Conservation (phyloP, 495 filamentous ascomycete species). For the Penicillium antarcticum region DNA sequence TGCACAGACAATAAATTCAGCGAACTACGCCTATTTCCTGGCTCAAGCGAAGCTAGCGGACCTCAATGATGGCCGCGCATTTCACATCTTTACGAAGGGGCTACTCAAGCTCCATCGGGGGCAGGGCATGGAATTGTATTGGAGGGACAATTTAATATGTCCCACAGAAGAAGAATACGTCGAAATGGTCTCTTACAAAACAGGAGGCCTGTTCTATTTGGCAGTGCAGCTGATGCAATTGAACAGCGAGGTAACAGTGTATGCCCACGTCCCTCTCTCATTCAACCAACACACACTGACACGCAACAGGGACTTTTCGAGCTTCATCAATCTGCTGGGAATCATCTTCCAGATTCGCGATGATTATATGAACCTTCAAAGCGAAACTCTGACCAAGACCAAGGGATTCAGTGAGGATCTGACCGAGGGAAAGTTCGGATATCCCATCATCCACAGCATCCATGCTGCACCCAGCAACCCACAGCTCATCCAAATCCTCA, state of each 20-base stretch:
- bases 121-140: constrained; percentile 92
- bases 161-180: constrained; percentile 91
- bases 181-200: constrained; percentile 92
- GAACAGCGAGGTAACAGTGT: neutral
- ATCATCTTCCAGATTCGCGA: constrained; percentile 36
- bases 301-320: no score
- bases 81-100: constrained; percentile 74
- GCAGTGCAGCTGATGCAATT: constrained; percentile 80
- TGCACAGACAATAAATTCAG: constrained; percentile 88
- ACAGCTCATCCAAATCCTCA: no score
- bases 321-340: constrained; percentile 14
- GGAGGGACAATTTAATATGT: constrained; percentile 79
- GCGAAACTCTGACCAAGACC: constrained; percentile 18
- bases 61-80: constrained; percentile 53
- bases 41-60: constrained; percentile 68
- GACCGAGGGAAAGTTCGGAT: constrained; percentile 35
- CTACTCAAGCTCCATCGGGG: constrained; percentile 81
- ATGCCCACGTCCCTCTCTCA: no score
- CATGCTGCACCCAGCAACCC: no score
- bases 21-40: constrained; percentile 86
- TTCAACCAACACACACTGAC: no score
- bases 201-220: constrained; percentile 82
- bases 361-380: constrained; percentile 35
- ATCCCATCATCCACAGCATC: constrained; percentile 20
- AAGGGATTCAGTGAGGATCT: constrained; percentile 50